A percentile compares a stretch with the other conserved stretches of the same genome.
Conservation (phyloP, 2,329 filamentous ascomycete genomes). For the Nemania sp. region DNA sequence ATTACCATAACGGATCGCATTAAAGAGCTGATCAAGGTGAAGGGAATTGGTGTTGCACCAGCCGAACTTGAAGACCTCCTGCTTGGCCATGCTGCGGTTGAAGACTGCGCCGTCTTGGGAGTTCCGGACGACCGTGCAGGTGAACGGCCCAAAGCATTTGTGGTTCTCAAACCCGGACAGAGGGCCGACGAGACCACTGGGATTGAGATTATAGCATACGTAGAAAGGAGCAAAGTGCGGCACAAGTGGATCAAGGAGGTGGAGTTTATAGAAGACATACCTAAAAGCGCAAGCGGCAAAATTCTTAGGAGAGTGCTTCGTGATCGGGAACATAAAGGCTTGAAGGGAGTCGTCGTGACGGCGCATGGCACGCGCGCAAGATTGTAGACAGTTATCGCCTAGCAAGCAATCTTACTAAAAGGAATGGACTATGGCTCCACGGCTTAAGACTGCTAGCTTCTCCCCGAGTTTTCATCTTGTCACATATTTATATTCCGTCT, state of each 20-base stretch:
- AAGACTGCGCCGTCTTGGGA: conserved; percentile 68
- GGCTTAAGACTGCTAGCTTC: too few relatives aligned
- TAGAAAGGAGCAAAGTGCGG: conserved; percentile 65
- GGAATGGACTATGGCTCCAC: too few relatives aligned
- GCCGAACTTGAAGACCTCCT: conserved; percentile 73
- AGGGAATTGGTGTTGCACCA: conserved; percentile 71
- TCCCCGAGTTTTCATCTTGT: too few relatives aligned
- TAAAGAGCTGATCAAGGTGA: conserved; percentile 77
- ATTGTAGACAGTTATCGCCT: conserved; percentile 43
- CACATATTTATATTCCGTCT: too few relatives aligned
- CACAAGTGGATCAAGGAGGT: conserved; percentile 67
- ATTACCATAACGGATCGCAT: conserved; percentile 71
- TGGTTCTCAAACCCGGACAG: conserved; percentile 58
- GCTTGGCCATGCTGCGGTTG: conserved; percentile 67
- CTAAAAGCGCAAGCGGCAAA: conserved; percentile 72
- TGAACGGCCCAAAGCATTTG: conserved; percentile 68
- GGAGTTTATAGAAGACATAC: conserved; percentile 65
- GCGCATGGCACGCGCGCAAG: conserved; percentile 50
- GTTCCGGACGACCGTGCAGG: conserved; percentile 66
- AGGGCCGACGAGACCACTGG: conserved; percentile 49
- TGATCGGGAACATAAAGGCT: conserved; percentile 52
- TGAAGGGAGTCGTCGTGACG: conserved; percentile 43
- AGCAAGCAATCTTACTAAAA: too few relatives aligned
- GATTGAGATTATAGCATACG: conserved; percentile 60
- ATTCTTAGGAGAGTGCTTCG: conserved; percentile 67